These are phyloP conservation scores for Microsporum ferrugineum DNA, from an alignment of 2,329 filamentous ascomycete species.

Conservation along the genomic window DNA sequence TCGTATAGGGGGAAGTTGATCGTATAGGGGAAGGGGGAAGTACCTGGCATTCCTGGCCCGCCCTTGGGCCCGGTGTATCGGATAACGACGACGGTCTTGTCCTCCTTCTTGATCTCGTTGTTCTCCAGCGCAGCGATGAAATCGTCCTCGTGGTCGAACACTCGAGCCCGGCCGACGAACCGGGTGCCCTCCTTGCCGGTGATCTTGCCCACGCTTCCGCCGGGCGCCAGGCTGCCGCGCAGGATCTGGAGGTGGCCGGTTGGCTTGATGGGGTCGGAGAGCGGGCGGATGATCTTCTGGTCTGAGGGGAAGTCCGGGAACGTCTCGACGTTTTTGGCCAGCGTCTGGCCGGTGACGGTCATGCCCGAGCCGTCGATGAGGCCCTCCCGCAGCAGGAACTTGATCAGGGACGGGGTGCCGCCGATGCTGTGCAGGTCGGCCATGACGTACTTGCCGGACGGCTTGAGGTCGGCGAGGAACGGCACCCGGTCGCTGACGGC, in stretches of 20 bases:
- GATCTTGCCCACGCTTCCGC: conserved; percentile 62
- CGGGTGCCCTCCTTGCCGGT: conserved; percentile 61
- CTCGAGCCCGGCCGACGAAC: conserved; percentile 58
- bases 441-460: conserved; percentile 56
- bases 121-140: conserved; percentile 57
- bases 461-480: conserved; percentile 72
- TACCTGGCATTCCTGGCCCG: conserved; percentile 55
- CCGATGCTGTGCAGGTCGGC: conserved; percentile 47
- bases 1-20: no score
- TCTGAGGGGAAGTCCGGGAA: conserved; percentile 53
- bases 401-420: conserved; percentile 47
- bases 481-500: conserved; percentile 65
- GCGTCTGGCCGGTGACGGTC: conserved; percentile 49
- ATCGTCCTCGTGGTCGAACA: conserved; percentile 58
- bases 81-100: conserved; percentile 67
- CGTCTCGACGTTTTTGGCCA: conserved; percentile 48
- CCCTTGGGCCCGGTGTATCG: conserved; percentile 64
- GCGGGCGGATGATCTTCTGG: conserved; percentile 57
- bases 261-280: conserved; percentile 57
- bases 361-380: conserved; percentile 49
- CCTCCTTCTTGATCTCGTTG: conserved; percentile 60
- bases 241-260: conserved; percentile 66
- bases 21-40: not conserved
- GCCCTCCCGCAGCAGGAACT: conserved; percentile 47
- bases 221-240: conserved; percentile 56